These are phyloP conservation scores for Castanea crenata DNA, from an alignment of 306 rosid species.

Conservation along the genomic window DNA sequence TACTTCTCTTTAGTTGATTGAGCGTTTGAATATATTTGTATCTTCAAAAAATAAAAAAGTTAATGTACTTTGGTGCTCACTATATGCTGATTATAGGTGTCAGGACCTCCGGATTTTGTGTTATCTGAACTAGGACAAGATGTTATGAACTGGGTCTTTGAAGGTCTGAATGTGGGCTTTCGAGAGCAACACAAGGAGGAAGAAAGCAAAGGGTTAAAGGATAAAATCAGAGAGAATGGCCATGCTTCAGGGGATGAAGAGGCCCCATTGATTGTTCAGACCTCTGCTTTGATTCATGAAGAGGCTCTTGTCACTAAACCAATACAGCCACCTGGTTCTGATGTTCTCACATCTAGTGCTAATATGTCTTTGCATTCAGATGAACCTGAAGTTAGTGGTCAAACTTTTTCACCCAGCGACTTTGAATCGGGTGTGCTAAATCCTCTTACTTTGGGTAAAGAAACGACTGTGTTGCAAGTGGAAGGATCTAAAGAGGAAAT, in stretches of 20 bases:
- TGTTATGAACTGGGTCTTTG: constrained; percentile 48
- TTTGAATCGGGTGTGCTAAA: constrained; percentile 48
- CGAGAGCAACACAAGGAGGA: constrained; percentile 40
- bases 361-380: constrained; percentile 21
- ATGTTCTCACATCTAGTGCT: constrained; percentile 34
- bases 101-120: constrained; percentile 42
- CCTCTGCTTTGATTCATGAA: constrained; percentile 45
- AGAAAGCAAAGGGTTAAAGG: constrained; percentile 38
- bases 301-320: constrained; percentile 28
- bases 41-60: no score
- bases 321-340: constrained; percentile 40
- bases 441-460: constrained; percentile 45
- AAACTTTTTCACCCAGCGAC: constrained; percentile 37
- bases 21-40: no score
- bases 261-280: constrained; percentile 44
- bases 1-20: no score
- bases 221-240: constrained; percentile 37
- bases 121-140: constrained; percentile 52
- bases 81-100: constrained; percentile 31
- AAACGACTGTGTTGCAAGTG: constrained; percentile 43
- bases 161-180: constrained; percentile 43
- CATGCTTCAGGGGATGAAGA: constrained; percentile 40
- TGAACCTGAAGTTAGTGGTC: constrained; percentile 27
- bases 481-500: constrained; percentile 45
- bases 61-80: background rate